Base-by-base conservation (phyloP, 2,329 filamentous ascomycete genomes). In the Penicillium frequentans region DNA sequence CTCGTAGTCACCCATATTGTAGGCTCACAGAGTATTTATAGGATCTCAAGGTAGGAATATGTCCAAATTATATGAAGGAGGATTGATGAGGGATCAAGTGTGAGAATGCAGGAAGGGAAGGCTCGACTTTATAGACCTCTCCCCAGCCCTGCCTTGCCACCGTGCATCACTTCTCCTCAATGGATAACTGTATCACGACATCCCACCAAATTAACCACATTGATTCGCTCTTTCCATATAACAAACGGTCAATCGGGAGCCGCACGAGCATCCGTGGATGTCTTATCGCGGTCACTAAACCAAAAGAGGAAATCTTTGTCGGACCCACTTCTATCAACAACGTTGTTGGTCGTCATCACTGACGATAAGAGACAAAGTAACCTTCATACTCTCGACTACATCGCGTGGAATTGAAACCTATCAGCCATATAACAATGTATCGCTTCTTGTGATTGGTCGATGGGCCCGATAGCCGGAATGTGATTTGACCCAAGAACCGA, bases 291-390 rank as follows among this genome's bases (percentile, higher is more conserved):
- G 21, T 29, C 33, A 39, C 63, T 62, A 64, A 21, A 23, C 64
- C 58, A 35, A 33, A 67, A 64, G 53, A 54, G 64, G 64, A 63
- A 64, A 61, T 59, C 35, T 64, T 65, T 64, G 63, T 67, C 63
- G 63, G 64, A 63, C 62, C 63, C 64, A 64, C 58, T 19, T 27
- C 13, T 29, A 44, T 27, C 14, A 44, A 46, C 26, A 16, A 7
- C 21, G 6, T 29, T 35, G 48, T 52, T 48, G 55, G 37, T 49
- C 27, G 35, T 47, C 33, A 27, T 11, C 26, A 48, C 24, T 10
- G 16, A 21, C 27, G 50, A 57, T 57, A 57, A 53, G 55, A 57
- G 37, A 29, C 5, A 35, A 1, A 14, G 9, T 48, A 2, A 19
- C 10, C 1, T 11, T 39, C 10, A 42, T 14, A 23, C 2, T 5